Conservation (phyloP, 768 basidiomycete genomes). For the Suillus plorans region DNA sequence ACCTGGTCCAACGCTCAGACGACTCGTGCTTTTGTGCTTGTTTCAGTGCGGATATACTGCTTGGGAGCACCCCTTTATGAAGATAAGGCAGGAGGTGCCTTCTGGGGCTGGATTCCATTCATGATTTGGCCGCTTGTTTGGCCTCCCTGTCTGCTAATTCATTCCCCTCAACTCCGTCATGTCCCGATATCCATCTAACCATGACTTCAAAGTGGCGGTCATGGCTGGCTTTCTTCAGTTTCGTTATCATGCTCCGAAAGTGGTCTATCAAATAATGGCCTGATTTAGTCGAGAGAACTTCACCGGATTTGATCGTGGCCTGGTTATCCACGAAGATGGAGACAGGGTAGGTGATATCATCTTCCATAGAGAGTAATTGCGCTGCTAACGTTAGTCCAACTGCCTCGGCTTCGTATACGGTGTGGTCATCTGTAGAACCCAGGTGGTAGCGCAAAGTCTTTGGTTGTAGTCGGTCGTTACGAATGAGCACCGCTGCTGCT, state of each 20-base stretch:
- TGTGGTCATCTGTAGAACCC: conserved; percentile 14
- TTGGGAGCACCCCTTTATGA: background rate
- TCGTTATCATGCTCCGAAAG: background rate
- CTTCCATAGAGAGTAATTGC: conserved; percentile 4
- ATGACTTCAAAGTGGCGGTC: background rate
- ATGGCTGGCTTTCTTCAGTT: fast-evolving
- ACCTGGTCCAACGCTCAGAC: background rate
- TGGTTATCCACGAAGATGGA: conserved; percentile 23
- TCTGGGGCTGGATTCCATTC: background rate
- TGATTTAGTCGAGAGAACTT: background rate
- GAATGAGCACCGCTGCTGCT: conserved; percentile 15
- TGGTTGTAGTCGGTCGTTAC: background rate
- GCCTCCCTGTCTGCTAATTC: conserved; percentile 23
- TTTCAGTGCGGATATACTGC: conserved; percentile 10
- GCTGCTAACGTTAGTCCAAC: conserved; percentile 17
- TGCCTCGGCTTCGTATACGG: conserved; percentile 25
- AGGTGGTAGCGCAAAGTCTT: conserved; percentile 4
- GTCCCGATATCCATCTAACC: conserved; percentile 5
- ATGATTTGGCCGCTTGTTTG: conserved; percentile 14
- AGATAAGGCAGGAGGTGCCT: background rate
- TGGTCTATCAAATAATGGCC: conserved; percentile 4
- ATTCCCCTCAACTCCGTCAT: conserved; percentile 15
- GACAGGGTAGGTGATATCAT: background rate
- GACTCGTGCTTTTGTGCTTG: background rate
- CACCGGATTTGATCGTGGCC: conserved; percentile 25